phyloP scores from a whole-genome alignment of 805 yeast genomes.

The Saccharomycopsis selenospora region DNA sequence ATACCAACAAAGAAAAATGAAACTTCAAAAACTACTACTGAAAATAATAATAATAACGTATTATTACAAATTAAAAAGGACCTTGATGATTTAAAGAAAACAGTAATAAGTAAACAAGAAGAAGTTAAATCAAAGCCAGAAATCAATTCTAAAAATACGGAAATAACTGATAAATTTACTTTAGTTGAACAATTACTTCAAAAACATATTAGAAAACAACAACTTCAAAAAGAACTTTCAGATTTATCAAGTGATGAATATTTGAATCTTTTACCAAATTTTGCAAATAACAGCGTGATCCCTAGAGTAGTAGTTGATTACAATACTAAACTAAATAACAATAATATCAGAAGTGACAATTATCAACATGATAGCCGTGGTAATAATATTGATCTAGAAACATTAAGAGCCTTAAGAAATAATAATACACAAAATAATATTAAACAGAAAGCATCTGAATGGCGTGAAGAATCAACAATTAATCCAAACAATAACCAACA shows the following conservation, averaged over 20 bases:
- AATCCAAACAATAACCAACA: neutral
- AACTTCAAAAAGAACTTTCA: conserved; percentile 12
- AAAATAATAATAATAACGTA: neutral
- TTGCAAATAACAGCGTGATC: too few relatives aligned
- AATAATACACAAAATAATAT: neutral
- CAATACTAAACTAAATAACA: too few relatives aligned
- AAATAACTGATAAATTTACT: neutral
- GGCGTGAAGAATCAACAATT: conserved; percentile 12
- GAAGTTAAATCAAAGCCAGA: too few relatives aligned
- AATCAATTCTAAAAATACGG: neutral
- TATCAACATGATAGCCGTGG: too few relatives aligned
- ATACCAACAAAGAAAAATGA: neutral
- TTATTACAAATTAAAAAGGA: neutral
- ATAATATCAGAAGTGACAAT: too few relatives aligned
- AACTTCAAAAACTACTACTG: neutral
- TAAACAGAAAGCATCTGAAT: neutral
- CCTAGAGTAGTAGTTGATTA: too few relatives aligned
- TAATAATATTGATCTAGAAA: conserved; percentile 8
- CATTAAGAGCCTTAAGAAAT: conserved; percentile 1
- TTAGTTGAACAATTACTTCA: conserved; percentile 6
- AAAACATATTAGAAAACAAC: conserved; percentile 10
- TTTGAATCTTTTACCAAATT: conserved; percentile 2
- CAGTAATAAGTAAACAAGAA: neutral
- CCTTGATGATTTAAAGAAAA: neutral
- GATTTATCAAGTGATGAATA: conserved; percentile 13